Percentiles rank a stretch among this genome's conserved stretches.
phyloP scores from a whole-genome alignment of 2,329 filamentous ascomycete genomes.

The Beauveria caledonica region DNA sequence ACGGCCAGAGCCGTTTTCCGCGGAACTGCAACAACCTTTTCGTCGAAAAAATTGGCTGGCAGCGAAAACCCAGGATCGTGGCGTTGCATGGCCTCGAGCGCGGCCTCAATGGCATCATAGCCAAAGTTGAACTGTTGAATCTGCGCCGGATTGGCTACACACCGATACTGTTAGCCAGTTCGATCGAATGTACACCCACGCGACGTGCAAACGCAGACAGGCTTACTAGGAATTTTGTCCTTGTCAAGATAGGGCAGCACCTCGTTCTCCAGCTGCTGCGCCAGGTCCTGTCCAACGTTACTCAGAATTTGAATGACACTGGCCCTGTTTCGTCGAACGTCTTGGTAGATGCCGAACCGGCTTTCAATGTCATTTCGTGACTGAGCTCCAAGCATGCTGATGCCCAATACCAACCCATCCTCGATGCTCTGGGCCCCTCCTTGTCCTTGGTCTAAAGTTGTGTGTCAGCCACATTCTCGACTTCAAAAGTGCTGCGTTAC shows the following conservation, averaged over 20 bases:
- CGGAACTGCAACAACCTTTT: constrained; percentile 13
- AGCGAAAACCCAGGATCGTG: constrained; percentile 15
- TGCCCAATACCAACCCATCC: constrained; percentile 26
- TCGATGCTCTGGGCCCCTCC: constrained; percentile 29
- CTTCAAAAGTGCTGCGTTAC: background rate
- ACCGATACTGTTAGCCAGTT: background rate
- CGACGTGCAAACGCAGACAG: background rate
- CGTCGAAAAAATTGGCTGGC: constrained; percentile 17
- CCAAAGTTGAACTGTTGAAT: constrained; percentile 15
- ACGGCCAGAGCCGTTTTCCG: background rate
- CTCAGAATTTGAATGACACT: constrained; percentile 31
- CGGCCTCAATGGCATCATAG: constrained; percentile 16
- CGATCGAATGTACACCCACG: too few species aligned
- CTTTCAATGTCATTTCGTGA: constrained; percentile 15
- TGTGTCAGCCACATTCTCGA: background rate
- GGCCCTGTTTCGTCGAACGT: constrained; percentile 20
- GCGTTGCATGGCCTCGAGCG: constrained; percentile 15
- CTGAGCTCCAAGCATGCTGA: constrained; percentile 19
- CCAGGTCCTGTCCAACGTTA: constrained; percentile 27
- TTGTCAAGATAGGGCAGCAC: constrained; percentile 20
- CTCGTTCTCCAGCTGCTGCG: constrained; percentile 20
- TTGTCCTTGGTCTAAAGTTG: constrained; percentile 29
- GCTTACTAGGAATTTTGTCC: constrained; percentile 24
- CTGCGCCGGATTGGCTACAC: constrained; percentile 1
- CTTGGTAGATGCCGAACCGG: constrained; percentile 20